Evolutionary conservation across 75 land plant genomes (phyloP).

Genomic region (Larix kaempferi): DNA sequence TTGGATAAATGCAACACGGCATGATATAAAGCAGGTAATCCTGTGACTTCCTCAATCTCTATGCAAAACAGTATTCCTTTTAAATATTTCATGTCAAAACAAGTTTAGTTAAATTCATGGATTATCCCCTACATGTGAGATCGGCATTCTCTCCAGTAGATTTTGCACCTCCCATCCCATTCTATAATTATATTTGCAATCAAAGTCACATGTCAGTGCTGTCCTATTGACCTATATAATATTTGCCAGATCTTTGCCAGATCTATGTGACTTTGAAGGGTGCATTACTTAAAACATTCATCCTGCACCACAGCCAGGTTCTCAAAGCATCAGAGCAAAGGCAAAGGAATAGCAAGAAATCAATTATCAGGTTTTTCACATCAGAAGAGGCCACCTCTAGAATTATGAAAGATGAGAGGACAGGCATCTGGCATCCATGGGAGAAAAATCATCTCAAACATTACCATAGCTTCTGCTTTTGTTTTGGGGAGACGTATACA

Average conservation of each 20-base stretch:
- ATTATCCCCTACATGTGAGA: neutral
- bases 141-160: neutral
- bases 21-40: neutral
- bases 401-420: neutral
- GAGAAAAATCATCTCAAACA: neutral
- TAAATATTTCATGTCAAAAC: neutral
- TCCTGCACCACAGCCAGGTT: neutral
- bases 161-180: neutral
- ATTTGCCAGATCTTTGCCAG: neutral
- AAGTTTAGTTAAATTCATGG: neutral
- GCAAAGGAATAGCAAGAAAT: neutral
- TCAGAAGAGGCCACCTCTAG: neutral
- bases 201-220: neutral
- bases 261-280: neutral
- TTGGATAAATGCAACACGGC: neutral
- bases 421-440: neutral
- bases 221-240: neutral
- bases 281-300: neutral
- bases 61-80: neutral
- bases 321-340: neutral
- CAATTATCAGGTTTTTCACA: neutral
- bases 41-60: neutral
- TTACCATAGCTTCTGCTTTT: neutral
- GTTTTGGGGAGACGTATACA: neutral
- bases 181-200: neutral